Percentiles rank a stretch among this genome's conserved stretches.
phyloP scores from a whole-genome alignment of 2,329 filamentous ascomycete species.

The Colletotrichum trifolii region DNA sequence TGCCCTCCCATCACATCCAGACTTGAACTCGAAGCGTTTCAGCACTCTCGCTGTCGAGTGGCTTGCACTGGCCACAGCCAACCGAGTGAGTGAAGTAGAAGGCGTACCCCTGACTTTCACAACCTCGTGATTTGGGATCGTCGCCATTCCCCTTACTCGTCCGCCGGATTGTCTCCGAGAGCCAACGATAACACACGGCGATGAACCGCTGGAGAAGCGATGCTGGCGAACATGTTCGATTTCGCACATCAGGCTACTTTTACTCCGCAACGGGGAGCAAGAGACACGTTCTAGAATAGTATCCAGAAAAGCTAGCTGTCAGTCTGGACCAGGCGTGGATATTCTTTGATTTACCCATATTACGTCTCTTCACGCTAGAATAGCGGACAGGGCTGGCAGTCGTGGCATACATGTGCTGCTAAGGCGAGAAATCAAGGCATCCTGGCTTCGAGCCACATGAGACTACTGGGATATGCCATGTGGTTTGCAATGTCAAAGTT shows the following conservation, averaged over 20 bases:
- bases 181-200: not conserved
- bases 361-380: not conserved
- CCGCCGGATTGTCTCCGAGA: slow-evolving; percentile 1
- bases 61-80: slow-evolving; percentile 19
- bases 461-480: slow-evolving; percentile 18
- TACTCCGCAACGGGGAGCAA: not conserved
- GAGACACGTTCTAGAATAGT: not conserved
- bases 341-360: not conserved
- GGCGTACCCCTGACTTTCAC: not conserved
- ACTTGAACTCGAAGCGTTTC: no score
- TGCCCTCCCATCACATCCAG: no score
- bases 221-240: slow-evolving; percentile 18
- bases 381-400: not conserved
- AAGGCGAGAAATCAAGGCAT: slow-evolving; percentile 1
- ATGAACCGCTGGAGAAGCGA: not conserved
- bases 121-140: not conserved
- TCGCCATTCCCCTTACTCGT: not conserved
- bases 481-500: not conserved
- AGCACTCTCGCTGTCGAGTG: no score
- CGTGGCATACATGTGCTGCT: slow-evolving; percentile 6
- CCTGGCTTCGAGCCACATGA: not conserved
- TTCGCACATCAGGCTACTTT: not conserved
- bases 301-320: not conserved
- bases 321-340: slow-evolving; percentile 8
- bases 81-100: not conserved